These are phyloP conservation scores for Yamadazyma trypodendri DNA, from an alignment of 1,139 yeast genomes.

Conservation along the genomic window DNA sequence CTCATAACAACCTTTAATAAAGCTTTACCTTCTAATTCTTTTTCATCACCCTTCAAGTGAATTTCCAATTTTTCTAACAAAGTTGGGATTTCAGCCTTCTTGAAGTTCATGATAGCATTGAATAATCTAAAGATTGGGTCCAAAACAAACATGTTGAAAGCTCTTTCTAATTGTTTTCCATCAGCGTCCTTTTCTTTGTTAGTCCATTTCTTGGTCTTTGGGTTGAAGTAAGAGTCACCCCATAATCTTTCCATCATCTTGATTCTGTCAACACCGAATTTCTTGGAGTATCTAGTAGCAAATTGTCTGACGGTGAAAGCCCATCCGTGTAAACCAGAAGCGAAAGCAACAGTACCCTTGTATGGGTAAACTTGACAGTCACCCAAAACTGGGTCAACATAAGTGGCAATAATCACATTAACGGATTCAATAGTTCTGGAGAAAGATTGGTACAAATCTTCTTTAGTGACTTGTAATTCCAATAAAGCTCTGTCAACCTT, in stretches of 20 bases:
- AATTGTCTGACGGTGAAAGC: constrained; percentile 99
- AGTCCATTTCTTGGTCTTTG: constrained; percentile 99
- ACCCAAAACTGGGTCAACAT: constrained; percentile 87
- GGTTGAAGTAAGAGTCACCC: constrained; percentile 99
- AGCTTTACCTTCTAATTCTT: constrained; percentile 98
- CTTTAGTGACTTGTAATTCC: constrained; percentile 98
- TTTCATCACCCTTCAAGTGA: constrained; percentile 87
- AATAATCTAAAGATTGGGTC: constrained; percentile 94
- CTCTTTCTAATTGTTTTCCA: constrained; percentile 96
- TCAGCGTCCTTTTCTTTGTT: constrained; percentile 94
- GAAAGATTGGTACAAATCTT: constrained; percentile 97
- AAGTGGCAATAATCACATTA: constrained; percentile 96
- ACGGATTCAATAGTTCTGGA: constrained; percentile 99
- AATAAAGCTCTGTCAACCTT: constrained; percentile 99
- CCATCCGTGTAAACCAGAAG: constrained; percentile 99
- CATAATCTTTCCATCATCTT: constrained; percentile 99
- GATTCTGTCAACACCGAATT: constrained; percentile 96
- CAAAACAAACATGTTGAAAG: constrained; percentile 98
- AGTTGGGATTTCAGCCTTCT: constrained; percentile 89
- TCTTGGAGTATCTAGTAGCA: constrained; percentile 97
- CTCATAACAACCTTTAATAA: constrained; percentile 98
- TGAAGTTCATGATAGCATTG: constrained; percentile 52
- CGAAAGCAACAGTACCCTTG: constrained; percentile 98
- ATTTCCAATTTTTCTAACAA: constrained; percentile 93
- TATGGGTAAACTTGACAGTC: constrained; percentile 99